Evolutionary conservation across 1,139 yeast species (phyloP).

Genomic region (Lodderomyces beijingensis): DNA sequence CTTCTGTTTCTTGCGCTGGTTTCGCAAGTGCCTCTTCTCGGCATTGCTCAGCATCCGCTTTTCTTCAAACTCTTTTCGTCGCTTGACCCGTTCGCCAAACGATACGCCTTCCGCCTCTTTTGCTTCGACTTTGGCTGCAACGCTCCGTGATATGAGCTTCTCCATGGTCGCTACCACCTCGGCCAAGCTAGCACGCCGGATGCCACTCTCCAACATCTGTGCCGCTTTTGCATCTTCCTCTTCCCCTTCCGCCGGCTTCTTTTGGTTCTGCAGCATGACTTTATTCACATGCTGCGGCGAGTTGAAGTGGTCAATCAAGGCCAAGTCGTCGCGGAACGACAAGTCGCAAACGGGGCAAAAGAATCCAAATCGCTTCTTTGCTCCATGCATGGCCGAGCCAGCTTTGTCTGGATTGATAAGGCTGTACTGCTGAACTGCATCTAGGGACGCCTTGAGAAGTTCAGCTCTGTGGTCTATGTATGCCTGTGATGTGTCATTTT

Average conservation of each 20-base stretch:
- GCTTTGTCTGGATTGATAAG: constrained; percentile 25
- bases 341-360: constrained; percentile 75
- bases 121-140: constrained; percentile 12
- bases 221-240: constrained; percentile 21
- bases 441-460: constrained; percentile 28
- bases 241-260: constrained; percentile 16
- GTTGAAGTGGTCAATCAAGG: constrained; percentile 79
- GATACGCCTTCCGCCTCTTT: constrained; percentile 10
- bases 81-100: constrained; percentile 43
- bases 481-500: constrained; percentile 17
- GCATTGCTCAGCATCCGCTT: constrained; percentile 26
- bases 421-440: constrained; percentile 33
- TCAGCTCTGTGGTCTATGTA: constrained; percentile 29
- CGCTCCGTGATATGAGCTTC: constrained; percentile 23
- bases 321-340: constrained; percentile 76
- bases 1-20: constrained; percentile 12
- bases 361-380: constrained; percentile 72
- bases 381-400: constrained; percentile 10
- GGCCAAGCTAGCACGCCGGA: constrained; percentile 28
- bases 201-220: constrained; percentile 28
- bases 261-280: constrained; percentile 13
- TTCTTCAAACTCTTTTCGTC: constrained; percentile 39
- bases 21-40: constrained; percentile 20
- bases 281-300: constrained; percentile 54
- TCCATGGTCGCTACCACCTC: constrained; percentile 34